Conservation (phyloP, 305 asterid species). For the Fraxinus platypoda region DNA sequence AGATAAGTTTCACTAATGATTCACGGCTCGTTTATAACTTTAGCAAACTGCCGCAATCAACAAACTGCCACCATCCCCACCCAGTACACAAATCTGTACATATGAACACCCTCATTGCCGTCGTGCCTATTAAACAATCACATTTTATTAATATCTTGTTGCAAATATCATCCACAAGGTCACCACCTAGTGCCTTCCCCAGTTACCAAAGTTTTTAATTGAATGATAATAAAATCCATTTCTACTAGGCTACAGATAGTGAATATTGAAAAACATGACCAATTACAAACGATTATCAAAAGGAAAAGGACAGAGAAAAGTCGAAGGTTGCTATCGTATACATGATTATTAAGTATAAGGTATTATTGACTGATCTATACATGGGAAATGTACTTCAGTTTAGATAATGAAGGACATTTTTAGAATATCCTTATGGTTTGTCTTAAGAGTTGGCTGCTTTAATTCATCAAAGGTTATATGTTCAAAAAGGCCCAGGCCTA, state of each 20-base stretch:
- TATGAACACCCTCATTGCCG: conserved; percentile 16
- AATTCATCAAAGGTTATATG: neutral
- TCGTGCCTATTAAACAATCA: conserved; percentile 11
- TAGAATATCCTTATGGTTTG: neutral
- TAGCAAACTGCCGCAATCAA: neutral
- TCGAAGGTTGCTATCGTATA: neutral
- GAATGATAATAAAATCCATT: neutral
- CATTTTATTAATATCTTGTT: conserved; percentile 3
- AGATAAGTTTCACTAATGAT: neutral
- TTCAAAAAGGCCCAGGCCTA: neutral
- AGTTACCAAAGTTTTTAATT: conserved; percentile 9
- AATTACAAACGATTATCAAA: conserved; percentile 9
- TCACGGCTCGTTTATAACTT: neutral
- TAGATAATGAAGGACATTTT: neutral
- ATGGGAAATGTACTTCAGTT: neutral
- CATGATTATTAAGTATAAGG: conserved; percentile 3
- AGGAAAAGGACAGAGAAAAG: conserved; percentile 11
- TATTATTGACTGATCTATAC: neutral
- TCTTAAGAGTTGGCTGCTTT: neutral
- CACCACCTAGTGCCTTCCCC: neutral
- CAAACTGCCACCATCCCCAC: neutral
- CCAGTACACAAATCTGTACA: neutral
- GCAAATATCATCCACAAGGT: conserved; percentile 12
- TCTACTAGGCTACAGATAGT: conserved; percentile 2
- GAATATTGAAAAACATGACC: neutral